Evolutionary conservation across 2,329 filamentous ascomycete genomes (phyloP).

Genomic region (Colletotrichum spaethianum): DNA sequence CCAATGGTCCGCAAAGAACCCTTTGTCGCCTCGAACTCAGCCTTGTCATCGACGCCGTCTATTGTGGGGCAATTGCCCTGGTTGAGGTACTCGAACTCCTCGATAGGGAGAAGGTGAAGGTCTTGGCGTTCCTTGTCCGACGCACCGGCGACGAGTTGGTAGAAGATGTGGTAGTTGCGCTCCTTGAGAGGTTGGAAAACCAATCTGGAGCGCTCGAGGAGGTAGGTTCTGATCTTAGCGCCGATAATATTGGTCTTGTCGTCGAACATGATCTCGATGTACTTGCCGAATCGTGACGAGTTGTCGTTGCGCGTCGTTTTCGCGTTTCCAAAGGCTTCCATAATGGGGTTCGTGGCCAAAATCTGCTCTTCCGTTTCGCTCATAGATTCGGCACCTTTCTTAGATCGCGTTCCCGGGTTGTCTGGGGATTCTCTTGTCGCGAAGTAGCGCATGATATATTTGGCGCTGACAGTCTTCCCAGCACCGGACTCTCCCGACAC

Average conservation of each 20-base stretch:
- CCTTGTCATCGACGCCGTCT: slow-evolving; percentile 95
- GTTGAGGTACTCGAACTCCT: slow-evolving; percentile 96
- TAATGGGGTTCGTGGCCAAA: slow-evolving; percentile 97
- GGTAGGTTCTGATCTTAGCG: slow-evolving; percentile 95
- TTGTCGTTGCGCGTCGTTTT: slow-evolving; percentile 99
- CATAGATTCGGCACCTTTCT: slow-evolving; percentile 84
- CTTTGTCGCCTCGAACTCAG: slow-evolving; percentile 91
- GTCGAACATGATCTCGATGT: slow-evolving; percentile 99
- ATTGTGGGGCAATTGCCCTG: slow-evolving; percentile 93
- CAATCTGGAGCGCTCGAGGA: slow-evolving; percentile 93
- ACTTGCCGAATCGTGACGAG: slow-evolving; percentile 98
- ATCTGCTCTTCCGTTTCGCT: slow-evolving; percentile 99
- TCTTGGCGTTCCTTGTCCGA: slow-evolving; percentile 86
- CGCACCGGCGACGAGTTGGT: slow-evolving; percentile 95
- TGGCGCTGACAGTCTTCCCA: slow-evolving; percentile 98
- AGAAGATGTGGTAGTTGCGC: slow-evolving; percentile 99
- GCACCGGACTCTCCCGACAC: slow-evolving; percentile 99
- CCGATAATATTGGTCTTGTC: slow-evolving; percentile 95
- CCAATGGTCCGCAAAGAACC: slow-evolving; percentile 91
- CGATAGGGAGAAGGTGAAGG: slow-evolving; percentile 83
- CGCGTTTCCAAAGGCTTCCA: slow-evolving; percentile 99
- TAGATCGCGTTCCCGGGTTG: slow-evolving; percentile 82
- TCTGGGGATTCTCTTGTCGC: slow-evolving; percentile 96
- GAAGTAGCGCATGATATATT: slow-evolving; percentile 99
- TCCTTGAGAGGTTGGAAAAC: slow-evolving; percentile 98